Percentiles rank a stretch among this genome's conserved stretches.
These are phyloP conservation scores for Magnolia sinica DNA, from an alignment of 164 flowering plant species.

Conservation along the genomic window DNA sequence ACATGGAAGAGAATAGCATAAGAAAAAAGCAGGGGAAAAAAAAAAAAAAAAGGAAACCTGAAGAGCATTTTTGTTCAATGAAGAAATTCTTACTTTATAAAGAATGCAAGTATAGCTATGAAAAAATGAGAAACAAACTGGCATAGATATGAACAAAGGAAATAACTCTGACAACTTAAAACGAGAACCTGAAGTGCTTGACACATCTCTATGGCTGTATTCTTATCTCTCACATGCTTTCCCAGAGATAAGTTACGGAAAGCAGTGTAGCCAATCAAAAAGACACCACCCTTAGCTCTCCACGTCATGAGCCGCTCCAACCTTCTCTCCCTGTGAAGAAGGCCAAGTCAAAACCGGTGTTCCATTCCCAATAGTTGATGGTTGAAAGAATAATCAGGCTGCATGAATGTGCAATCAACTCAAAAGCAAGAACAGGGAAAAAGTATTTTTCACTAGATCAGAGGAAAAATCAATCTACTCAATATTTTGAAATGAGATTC, in stretches of 20 bases:
- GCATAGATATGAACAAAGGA: not conserved
- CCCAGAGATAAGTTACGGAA: slow-evolving; percentile 86
- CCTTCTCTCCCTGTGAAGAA: slow-evolving; percentile 64
- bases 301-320: slow-evolving; percentile 74
- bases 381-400: not conserved
- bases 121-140: not conserved
- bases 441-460: too few relatives aligned
- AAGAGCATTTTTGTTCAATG: not conserved
- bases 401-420: not conserved
- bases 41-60: not conserved
- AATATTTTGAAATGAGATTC: too few relatives aligned
- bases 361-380: not conserved
- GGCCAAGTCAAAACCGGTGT: not conserved
- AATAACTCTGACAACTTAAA: not conserved
- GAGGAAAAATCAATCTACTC: not conserved
- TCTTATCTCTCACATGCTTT: slow-evolving; percentile 67
- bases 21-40: not conserved
- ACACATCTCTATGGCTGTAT: slow-evolving; percentile 58
- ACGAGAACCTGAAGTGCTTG: slow-evolving; percentile 63
- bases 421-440: not conserved
- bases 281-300: slow-evolving; percentile 90
- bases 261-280: slow-evolving; percentile 83
- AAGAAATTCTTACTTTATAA: not conserved
- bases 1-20: not conserved
- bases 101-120: not conserved